Conservation (phyloP, 2,329 filamentous ascomycete genomes). For the Didymella glomerata region DNA sequence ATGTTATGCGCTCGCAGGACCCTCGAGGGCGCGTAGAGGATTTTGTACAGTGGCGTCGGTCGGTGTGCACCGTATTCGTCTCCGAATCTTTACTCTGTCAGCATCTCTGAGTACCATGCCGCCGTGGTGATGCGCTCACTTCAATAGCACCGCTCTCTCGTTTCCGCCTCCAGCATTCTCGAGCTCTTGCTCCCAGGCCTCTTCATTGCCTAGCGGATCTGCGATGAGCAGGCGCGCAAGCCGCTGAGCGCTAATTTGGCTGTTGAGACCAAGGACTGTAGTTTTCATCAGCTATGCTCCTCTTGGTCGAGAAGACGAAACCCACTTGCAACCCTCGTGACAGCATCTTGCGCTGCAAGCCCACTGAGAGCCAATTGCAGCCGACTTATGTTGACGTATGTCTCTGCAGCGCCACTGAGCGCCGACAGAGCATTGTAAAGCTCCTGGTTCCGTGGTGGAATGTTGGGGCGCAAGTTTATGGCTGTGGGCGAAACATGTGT, state of each 20-base stretch:
- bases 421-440: constrained; percentile 67
- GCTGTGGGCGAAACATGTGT: constrained; percentile 61
- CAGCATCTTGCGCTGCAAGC: constrained; percentile 62
- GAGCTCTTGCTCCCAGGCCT: constrained; percentile 56
- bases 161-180: constrained; percentile 41
- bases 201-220: constrained; percentile 55
- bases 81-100: constrained; percentile 60
- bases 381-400: constrained; percentile 72
- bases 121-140: constrained; percentile 35
- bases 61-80: constrained; percentile 58
- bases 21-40: constrained; percentile 70
- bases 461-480: constrained; percentile 62
- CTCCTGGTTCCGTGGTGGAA: constrained; percentile 63
- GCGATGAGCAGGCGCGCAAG: constrained; percentile 69
- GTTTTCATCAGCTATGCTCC: constrained; percentile 30
- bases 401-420: constrained; percentile 68
- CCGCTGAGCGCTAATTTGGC: constrained; percentile 64
- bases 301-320: constrained; percentile 37
- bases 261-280: constrained; percentile 60
- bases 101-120: not conserved
- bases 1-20: constrained; percentile 68
- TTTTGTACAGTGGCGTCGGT: constrained; percentile 63
- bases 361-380: constrained; percentile 76
- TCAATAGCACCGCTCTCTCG: constrained; percentile 53
- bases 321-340: constrained; percentile 64